Conservation (phyloP, 2,329 filamentous ascomycete genomes). For the Anthostomella pinea region DNA sequence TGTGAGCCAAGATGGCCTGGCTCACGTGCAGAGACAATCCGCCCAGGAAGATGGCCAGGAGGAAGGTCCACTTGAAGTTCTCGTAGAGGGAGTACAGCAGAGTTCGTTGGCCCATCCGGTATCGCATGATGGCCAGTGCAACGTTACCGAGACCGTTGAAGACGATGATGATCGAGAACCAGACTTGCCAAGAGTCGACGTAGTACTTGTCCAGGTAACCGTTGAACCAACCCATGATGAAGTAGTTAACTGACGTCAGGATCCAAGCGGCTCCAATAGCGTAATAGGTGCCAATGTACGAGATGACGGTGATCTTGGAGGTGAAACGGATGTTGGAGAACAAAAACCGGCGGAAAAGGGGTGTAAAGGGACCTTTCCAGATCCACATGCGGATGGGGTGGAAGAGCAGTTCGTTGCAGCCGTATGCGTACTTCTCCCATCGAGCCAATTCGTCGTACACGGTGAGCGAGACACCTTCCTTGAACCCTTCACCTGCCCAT, state of each 20-base stretch:
- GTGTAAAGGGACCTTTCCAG: conserved; percentile 61
- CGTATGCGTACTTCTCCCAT: conserved; percentile 74
- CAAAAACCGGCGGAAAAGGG: conserved; percentile 60
- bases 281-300: conserved; percentile 59
- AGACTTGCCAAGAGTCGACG: conserved; percentile 69
- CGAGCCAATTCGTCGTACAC: conserved; percentile 70
- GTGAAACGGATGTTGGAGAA: conserved; percentile 59
- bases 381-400: conserved; percentile 63
- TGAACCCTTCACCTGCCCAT: conserved; percentile 68
- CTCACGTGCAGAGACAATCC: conserved; percentile 78
- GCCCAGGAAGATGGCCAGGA: conserved; percentile 78
- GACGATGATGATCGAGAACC: conserved; percentile 76
- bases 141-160: conserved; percentile 75
- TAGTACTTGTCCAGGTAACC: conserved; percentile 66
- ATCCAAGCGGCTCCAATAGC: conserved; percentile 66
- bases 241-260: conserved; percentile 68
- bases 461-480: conserved; percentile 70
- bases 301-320: conserved; percentile 69
- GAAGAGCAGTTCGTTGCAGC: conserved; percentile 69
- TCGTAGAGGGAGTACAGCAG: conserved; percentile 57
- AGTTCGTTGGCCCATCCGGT: conserved; percentile 63
- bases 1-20: conserved; percentile 75
- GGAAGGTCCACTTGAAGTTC: conserved; percentile 71
- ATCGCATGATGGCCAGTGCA: conserved; percentile 68
- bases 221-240: conserved; percentile 69